phyloP scores from a whole-genome alignment of 1,284 basidiomycete species.

The Rhodotorula sp. region DNA sequence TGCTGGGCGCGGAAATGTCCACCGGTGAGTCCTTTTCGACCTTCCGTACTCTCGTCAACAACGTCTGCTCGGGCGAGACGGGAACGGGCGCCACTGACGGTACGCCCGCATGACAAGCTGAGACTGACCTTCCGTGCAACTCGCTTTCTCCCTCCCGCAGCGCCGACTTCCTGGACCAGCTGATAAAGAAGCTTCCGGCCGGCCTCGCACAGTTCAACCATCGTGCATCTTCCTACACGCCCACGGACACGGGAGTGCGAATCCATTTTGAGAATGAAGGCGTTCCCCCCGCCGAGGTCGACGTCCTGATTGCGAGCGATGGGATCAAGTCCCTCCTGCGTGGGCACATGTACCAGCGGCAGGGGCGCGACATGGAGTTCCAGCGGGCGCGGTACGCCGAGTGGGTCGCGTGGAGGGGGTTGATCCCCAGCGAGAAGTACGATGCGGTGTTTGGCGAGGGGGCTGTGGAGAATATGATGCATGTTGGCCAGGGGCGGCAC shows the following conservation, averaged over 20 bases:
- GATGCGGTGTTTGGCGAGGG: constrained; percentile 41
- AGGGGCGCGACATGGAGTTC: constrained; percentile 18
- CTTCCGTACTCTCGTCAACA: no score
- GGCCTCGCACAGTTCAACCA: constrained; percentile 19
- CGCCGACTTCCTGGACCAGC: constrained; percentile 42
- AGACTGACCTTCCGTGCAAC: no score
- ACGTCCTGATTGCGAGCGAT: constrained; percentile 49
- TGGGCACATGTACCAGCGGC: constrained; percentile 38
- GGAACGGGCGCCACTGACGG: no score
- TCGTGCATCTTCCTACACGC: constrained; percentile 19
- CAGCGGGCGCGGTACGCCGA: constrained; percentile 46
- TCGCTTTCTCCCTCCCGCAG: neutral
- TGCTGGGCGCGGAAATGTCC: constrained; percentile 20
- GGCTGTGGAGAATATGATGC: constrained; percentile 42
- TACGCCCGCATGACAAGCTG: no score
- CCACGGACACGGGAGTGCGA: constrained; percentile 22
- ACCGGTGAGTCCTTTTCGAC: neutral
- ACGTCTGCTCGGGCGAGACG: no score
- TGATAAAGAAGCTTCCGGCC: constrained; percentile 29
- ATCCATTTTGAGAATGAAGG: constrained; percentile 6
- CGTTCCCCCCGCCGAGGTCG: constrained; percentile 19
- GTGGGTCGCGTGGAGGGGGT: constrained; percentile 43
- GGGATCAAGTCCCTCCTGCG: constrained; percentile 48
- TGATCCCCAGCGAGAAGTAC: constrained; percentile 45
- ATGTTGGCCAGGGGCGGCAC: constrained; percentile 41